Conservation (phyloP, 2,329 filamentous ascomycete genomes). For the Ceratocystis variospora region DNA sequence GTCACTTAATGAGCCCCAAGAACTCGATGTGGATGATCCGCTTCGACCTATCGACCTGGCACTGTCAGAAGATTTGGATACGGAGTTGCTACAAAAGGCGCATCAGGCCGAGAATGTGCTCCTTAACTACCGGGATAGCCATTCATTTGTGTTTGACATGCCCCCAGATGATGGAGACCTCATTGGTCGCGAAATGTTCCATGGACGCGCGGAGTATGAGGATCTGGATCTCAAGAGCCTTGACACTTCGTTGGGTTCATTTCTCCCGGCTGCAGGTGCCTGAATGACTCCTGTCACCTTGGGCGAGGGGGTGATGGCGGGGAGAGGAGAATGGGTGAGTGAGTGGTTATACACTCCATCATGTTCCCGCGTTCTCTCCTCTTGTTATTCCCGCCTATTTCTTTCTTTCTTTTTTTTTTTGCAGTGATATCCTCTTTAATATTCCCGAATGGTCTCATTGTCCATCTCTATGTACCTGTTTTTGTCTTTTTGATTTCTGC, state of each 20-base stretch:
- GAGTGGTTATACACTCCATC: not conserved
- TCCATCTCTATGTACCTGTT: not conserved
- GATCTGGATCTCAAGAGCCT: constrained; percentile 2
- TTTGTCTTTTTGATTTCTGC: not conserved
- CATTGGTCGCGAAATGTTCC: constrained; percentile 8
- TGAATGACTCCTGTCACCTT: not conserved
- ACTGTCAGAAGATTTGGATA: constrained; percentile 7
- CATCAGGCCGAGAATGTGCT: not conserved
- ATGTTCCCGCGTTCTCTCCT: not conserved
- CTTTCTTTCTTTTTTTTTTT: not conserved
- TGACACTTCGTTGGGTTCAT: not conserved
- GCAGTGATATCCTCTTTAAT: not conserved
- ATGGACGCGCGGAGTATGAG: constrained; percentile 6
- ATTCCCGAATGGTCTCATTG: not conserved
- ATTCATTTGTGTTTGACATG: not conserved
- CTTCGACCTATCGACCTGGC: not conserved
- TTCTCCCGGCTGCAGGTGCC: not conserved
- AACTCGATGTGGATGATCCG: constrained; percentile 2
- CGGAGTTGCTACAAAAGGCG: constrained; percentile 10
- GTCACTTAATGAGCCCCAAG: constrained; percentile 16
- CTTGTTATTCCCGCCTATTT: not conserved
- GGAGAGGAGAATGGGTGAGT: too few relatives aligned
- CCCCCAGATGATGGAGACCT: constrained; percentile 3
- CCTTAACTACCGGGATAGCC: not conserved
- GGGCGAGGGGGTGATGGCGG: not conserved